Conservation (phyloP, 306 rosid species). For the Cicer yamashitae region DNA sequence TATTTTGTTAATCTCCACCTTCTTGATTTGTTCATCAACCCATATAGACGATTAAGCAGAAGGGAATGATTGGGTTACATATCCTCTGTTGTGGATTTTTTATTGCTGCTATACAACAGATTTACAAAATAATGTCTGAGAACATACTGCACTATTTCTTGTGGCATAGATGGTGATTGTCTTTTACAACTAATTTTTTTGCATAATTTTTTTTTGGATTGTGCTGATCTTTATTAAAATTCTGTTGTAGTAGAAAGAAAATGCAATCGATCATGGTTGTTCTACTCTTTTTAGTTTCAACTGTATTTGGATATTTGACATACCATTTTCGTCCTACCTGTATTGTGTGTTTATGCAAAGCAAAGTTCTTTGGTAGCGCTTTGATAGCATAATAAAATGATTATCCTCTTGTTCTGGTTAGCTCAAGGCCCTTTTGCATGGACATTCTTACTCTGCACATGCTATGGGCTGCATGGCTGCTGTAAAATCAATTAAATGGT, state of each 20-base stretch:
- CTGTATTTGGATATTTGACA: constrained; percentile 25
- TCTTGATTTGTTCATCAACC: constrained; percentile 24
- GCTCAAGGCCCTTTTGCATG: constrained; percentile 94
- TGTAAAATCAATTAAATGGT: constrained; percentile 84
- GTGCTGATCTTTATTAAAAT: constrained; percentile 1
- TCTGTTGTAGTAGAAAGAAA: constrained; percentile 28
- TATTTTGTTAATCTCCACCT: constrained; percentile 13
- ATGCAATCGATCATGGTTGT: constrained; percentile 17
- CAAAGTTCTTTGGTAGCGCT: constrained; percentile 36
- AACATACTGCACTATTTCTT: constrained; percentile 36
- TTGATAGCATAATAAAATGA: constrained; percentile 40
- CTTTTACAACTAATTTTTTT: constrained; percentile 2
- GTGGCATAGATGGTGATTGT: background rate
- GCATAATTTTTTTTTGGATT: background rate
- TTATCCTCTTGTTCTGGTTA: constrained; percentile 52
- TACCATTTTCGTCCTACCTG: constrained; percentile 34
- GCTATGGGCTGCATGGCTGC: constrained; percentile 96
- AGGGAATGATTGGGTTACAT: constrained; percentile 25
- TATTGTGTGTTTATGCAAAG: constrained; percentile 33
- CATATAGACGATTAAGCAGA: constrained; percentile 26
- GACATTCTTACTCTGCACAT: constrained; percentile 94
- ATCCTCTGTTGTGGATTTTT: constrained; percentile 26
- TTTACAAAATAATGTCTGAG: constrained; percentile 22
- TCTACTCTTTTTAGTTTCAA: constrained; percentile 18
- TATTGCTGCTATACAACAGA: constrained; percentile 8